Evolutionary conservation across 2,329 filamentous ascomycete species (phyloP).

Genomic region (Claviceps paspali): DNA sequence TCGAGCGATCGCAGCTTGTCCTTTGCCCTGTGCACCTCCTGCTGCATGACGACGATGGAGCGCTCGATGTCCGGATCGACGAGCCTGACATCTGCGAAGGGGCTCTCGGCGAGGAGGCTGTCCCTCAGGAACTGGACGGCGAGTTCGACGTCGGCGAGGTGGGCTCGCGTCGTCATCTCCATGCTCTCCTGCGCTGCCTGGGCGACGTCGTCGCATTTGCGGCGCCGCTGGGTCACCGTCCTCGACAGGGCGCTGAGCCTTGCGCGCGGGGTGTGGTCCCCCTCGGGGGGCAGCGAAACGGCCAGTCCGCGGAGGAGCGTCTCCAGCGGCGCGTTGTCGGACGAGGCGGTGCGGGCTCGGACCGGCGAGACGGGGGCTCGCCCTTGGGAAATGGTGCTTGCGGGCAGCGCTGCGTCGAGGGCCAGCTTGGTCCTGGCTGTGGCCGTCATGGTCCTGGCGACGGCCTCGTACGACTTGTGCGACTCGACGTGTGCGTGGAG

Average conservation of each 20-base stretch:
- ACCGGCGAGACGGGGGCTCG: constrained; percentile 22
- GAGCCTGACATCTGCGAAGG: constrained; percentile 31
- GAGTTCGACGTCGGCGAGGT: constrained; percentile 30
- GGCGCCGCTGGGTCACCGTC: constrained; percentile 22
- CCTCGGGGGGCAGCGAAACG: constrained; percentile 22
- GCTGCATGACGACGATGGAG: constrained; percentile 29
- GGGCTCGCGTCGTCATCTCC: constrained; percentile 25
- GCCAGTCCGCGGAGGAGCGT: constrained; percentile 33
- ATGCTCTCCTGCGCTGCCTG: constrained; percentile 32
- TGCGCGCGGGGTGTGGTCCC: constrained; percentile 10
- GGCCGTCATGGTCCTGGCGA: constrained; percentile 22
- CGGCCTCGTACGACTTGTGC: constrained; percentile 29
- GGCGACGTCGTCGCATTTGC: constrained; percentile 29
- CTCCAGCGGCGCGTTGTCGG: constrained; percentile 22
- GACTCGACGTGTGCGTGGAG: constrained; percentile 27
- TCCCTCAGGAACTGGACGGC: constrained; percentile 35
- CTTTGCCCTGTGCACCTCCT: constrained; percentile 27
- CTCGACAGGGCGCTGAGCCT: constrained; percentile 20
- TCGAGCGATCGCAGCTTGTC: constrained; percentile 24
- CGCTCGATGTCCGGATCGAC: constrained; percentile 37
- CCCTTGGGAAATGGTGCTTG: constrained; percentile 11
- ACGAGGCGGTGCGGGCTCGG: constrained; percentile 15
- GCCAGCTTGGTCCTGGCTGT: constrained; percentile 30
- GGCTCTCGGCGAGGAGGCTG: constrained; percentile 36
- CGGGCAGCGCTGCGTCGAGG: constrained; percentile 9